Evolutionary conservation across 495 filamentous ascomycete species (phyloP).

Genomic region (Tuber magnatum): DNA sequence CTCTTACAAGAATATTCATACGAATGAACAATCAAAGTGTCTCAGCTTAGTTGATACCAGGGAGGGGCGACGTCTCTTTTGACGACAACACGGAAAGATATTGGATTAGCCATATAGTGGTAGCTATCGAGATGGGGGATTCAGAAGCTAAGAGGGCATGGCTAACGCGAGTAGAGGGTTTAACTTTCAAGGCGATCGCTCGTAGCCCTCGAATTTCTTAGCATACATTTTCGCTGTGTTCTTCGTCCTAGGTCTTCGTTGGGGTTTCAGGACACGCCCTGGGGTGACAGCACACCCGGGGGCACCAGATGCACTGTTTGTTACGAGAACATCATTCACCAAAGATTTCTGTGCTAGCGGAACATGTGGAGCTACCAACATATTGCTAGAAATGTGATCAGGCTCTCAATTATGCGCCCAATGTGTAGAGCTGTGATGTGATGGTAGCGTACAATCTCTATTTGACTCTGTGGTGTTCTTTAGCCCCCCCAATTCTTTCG

Average conservation of each 20-base stretch:
- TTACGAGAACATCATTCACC: background rate
- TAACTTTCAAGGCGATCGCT: background rate
- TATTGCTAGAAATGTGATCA: background rate
- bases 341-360: background rate
- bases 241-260: background rate
- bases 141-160: background rate
- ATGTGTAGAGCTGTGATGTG: background rate
- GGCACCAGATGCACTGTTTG: background rate
- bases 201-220: background rate
- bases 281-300: background rate
- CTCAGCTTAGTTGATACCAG: background rate
- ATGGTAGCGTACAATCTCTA: background rate
- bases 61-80: background rate
- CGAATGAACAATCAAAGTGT: background rate
- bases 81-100: background rate
- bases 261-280: background rate
- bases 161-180: background rate
- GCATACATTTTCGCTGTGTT: background rate
- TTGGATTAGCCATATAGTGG: background rate
- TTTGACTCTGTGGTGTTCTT: background rate
- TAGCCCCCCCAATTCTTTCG: background rate
- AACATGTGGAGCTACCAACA: background rate
- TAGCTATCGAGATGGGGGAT: background rate
- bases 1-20: background rate
- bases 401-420: background rate